Conservation (phyloP, 2,329 filamentous ascomycete species). For the Blastomyces percursus region DNA sequence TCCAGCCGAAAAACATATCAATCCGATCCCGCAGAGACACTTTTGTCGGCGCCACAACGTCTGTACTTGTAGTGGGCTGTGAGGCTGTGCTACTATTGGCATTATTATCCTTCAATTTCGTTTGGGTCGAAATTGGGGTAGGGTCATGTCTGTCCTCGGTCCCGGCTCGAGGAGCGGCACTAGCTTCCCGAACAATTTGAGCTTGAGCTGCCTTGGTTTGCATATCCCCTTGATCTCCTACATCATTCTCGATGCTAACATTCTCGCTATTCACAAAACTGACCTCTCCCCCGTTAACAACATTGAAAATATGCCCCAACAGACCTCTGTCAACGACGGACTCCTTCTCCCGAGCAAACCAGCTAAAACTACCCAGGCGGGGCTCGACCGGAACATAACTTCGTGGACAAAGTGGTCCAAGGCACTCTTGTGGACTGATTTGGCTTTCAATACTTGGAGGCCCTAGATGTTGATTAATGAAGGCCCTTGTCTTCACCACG, state of each 20-base stretch:
- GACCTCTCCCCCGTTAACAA: not conserved
- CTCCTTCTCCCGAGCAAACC: not conserved
- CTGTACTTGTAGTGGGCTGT: no score
- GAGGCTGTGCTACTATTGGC: not conserved
- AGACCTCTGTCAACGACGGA: not conserved
- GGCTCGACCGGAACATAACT: not conserved
- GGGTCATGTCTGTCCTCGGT: not conserved
- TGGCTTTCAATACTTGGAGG: not conserved
- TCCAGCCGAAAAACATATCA: constrained; percentile 5
- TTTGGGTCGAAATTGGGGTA: not conserved
- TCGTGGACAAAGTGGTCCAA: not conserved
- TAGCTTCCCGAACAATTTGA: not conserved
- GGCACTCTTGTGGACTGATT: not conserved
- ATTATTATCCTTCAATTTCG: not conserved
- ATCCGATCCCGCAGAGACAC: constrained; percentile 1
- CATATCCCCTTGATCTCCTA: not conserved
- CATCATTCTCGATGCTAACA: not conserved
- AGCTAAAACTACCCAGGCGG: not conserved
- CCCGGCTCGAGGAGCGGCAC: not conserved
- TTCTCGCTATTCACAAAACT: not conserved
- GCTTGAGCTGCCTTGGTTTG: not conserved
- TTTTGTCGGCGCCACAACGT: not conserved
- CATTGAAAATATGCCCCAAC: not conserved
- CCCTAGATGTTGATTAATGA: not conserved
- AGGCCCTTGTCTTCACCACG: not conserved